These are phyloP conservation scores for Paraleonurus japonicus DNA, from an alignment of 257 asterid species.

Conservation along the genomic window DNA sequence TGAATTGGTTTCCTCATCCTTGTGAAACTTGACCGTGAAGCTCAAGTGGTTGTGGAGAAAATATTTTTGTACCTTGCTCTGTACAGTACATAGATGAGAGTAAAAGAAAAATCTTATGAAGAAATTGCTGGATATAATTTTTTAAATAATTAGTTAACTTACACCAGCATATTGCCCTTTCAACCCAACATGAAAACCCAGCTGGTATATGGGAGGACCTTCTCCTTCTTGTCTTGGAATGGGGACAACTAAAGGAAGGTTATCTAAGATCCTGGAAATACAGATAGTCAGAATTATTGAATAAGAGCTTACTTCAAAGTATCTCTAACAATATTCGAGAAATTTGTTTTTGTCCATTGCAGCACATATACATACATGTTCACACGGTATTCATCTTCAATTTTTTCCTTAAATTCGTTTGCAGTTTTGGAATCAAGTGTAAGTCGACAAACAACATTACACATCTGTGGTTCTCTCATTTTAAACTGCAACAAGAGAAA, in stretches of 20 bases:
- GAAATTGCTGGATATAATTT: background rate
- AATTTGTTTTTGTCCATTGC: constrained; percentile 1
- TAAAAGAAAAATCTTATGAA: background rate
- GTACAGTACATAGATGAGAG: constrained; percentile 21
- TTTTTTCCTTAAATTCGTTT: constrained; percentile 57
- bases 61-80: constrained; percentile 63
- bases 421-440: constrained; percentile 49
- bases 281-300: background rate
- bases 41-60: constrained; percentile 69
- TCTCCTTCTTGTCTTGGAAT: constrained; percentile 52
- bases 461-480: constrained; percentile 77
- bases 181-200: constrained; percentile 59
- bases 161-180: constrained; percentile 70
- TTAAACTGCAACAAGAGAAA: constrained; percentile 42
- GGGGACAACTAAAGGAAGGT: constrained; percentile 76
- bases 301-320: background rate
- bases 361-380: constrained; percentile 50
- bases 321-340: background rate
- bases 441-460: constrained; percentile 51
- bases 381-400: constrained; percentile 66
- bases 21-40: constrained; percentile 63
- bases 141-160: constrained; percentile 24
- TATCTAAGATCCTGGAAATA: constrained; percentile 63
- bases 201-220: constrained; percentile 64
- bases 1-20: constrained; percentile 50